Evolutionary conservation across 192 early-diverging fungal species (phyloP).

Genomic region (Coemansia sp.): DNA sequence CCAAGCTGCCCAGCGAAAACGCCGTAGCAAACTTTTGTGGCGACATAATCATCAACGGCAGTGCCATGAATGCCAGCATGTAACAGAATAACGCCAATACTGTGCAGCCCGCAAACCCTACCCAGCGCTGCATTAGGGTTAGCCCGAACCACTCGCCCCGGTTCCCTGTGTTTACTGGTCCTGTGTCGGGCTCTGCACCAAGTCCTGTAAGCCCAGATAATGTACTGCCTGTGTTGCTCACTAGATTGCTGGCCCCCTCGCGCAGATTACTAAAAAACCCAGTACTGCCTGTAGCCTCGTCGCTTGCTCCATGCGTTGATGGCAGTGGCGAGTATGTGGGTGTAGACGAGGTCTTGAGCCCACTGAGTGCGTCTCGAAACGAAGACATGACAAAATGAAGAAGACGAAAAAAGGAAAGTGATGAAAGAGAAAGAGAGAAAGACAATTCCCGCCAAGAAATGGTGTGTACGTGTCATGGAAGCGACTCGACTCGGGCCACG

Average conservation of each 20-base stretch:
- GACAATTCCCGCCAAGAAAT: not conserved
- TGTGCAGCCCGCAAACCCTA: conserved; percentile 49
- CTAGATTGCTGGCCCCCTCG: conserved; percentile 43
- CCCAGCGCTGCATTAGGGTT: conserved; percentile 52
- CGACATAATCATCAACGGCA: conserved; percentile 61
- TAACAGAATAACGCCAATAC: conserved; percentile 53
- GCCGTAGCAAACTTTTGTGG: conserved; percentile 77
- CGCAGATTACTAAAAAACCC: conserved; percentile 46
- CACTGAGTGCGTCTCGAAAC: conserved; percentile 47
- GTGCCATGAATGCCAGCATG: conserved; percentile 56
- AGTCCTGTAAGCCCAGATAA: conserved; percentile 25
- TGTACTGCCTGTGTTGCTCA: conserved; percentile 31
- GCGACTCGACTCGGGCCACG: not conserved
- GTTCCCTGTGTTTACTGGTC: not conserved
- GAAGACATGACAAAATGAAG: conserved; percentile 28
- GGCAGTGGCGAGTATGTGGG: conserved; percentile 30
- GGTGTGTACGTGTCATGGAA: too few relatives aligned
- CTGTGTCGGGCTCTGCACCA: conserved; percentile 12
- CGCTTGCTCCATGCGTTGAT: conserved; percentile 5
- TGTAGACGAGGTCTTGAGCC: conserved; percentile 49
- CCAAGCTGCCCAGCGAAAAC: conserved; percentile 67
- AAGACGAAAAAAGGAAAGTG: not conserved
- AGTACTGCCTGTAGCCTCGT: conserved; percentile 7
- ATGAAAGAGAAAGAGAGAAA: not conserved
- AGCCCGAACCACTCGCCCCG: conserved; percentile 54